Percentiles rank a stretch among this genome's conserved stretches.
phyloP scores from a whole-genome alignment of 148 eudicot genomes.

The Heliamphora exappendiculata region DNA sequence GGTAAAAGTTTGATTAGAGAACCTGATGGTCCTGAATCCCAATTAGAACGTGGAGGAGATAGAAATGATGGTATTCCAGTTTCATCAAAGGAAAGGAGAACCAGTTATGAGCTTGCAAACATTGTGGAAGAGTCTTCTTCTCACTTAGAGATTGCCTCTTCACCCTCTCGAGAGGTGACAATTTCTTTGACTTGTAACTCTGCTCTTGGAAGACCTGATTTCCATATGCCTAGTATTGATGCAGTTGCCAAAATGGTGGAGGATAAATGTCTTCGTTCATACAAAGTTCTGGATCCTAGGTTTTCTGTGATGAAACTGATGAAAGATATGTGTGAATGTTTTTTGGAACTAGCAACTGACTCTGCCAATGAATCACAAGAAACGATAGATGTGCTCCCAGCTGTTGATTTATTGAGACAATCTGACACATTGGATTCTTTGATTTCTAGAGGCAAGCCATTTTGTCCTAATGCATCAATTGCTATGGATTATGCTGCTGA shows the following conservation, averaged over 20 bases:
- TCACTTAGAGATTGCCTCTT: constrained; percentile 46
- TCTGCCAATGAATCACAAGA: constrained; percentile 20
- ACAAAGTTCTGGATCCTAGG: constrained; percentile 44
- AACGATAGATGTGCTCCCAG: constrained; percentile 11
- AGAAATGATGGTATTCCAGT: constrained; percentile 21
- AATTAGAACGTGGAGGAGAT: constrained; percentile 17
- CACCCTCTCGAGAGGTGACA: constrained; percentile 47
- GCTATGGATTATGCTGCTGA: constrained; percentile 21
- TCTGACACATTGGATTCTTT: constrained; percentile 16
- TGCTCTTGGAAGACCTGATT: constrained; percentile 25
- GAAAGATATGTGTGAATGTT: constrained; percentile 56
- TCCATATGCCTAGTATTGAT: constrained; percentile 36
- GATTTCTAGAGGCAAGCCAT: constrained; percentile 11
- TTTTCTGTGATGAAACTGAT: constrained; percentile 47
- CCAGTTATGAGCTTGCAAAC: constrained; percentile 19
- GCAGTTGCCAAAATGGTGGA: constrained; percentile 34
- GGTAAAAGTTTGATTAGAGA: constrained; percentile 18
- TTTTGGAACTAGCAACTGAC: constrained; percentile 33
- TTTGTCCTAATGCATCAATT: constrained; percentile 21
- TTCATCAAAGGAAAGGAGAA: constrained; percentile 22
- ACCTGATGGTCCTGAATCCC: constrained; percentile 21
- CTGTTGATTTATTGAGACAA: constrained; percentile 19
- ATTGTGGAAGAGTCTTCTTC: constrained; percentile 22
- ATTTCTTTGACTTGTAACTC: constrained; percentile 33
- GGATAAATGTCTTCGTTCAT: constrained; percentile 40